phyloP scores from a whole-genome alignment of 164 flowering plant genomes.

The Tinospora cordifolia region DNA sequence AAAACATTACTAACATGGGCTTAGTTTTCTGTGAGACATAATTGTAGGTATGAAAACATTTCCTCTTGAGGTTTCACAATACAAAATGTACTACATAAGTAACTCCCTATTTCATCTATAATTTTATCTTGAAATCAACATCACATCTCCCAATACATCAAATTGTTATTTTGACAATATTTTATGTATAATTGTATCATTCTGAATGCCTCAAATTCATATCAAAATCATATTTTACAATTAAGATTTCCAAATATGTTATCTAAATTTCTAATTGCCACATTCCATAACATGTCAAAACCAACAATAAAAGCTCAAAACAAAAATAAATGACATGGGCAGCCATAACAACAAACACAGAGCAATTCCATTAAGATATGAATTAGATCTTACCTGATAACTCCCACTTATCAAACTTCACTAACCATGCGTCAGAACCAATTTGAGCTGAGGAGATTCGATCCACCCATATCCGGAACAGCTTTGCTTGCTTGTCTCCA shows the following conservation, averaged over 20 bases:
- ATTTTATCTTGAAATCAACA: too few species aligned
- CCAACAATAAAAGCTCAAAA: background rate
- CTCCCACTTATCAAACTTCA: slow-evolving; percentile 72
- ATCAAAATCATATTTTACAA: too few species aligned
- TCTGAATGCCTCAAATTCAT: too few species aligned
- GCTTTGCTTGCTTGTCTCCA: slow-evolving; percentile 57
- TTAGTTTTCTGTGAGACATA: too few species aligned
- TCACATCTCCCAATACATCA: too few species aligned
- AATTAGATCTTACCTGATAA: slow-evolving; percentile 35
- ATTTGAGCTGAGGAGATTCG: slow-evolving; percentile 41
- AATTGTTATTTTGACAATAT: too few species aligned
- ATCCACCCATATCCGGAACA: slow-evolving; percentile 62
- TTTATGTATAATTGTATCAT: too few species aligned
- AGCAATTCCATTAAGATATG: background rate
- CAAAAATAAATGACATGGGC: background rate
- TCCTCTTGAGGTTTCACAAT: background rate
- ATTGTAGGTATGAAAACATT: background rate
- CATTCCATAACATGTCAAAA: background rate
- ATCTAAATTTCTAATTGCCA: background rate
- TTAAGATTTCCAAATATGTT: too few species aligned
- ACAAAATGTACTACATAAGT: background rate
- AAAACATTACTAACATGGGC: too few species aligned
- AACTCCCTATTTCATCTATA: too few species aligned
- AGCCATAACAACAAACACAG: background rate
- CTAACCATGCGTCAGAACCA: slow-evolving; percentile 51